Conservation (phyloP, 768 basidiomycete species). For the Calocera cornea region DNA sequence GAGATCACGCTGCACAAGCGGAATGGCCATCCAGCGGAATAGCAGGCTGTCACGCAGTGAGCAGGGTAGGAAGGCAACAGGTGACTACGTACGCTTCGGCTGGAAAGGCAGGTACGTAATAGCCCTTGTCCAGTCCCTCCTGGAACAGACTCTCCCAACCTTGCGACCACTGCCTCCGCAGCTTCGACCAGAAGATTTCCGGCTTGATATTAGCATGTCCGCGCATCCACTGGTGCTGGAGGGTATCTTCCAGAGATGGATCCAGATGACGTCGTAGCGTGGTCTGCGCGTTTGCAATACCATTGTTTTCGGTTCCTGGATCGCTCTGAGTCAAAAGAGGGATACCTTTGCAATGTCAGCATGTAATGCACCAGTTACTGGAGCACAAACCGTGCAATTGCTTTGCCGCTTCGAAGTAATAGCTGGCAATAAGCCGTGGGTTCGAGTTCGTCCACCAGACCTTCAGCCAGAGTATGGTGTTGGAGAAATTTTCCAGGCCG, state of each 20-base stretch:
- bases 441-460: not conserved
- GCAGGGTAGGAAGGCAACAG: too few species aligned
- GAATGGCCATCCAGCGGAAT: slow-evolving; percentile 32
- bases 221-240: slow-evolving; percentile 32
- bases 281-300: slow-evolving; percentile 32
- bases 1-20: slow-evolving; percentile 30
- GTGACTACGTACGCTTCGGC: slow-evolving; percentile 4
- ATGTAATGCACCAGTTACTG: not conserved
- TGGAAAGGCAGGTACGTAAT: slow-evolving; percentile 1
- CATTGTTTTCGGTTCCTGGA: slow-evolving; percentile 32
- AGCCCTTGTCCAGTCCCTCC: slow-evolving; percentile 19
- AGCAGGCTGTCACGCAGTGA: slow-evolving; percentile 26
- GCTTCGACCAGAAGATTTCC: slow-evolving; percentile 29
- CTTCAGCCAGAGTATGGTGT: not conserved
- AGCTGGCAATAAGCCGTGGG: not conserved
- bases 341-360: slow-evolving; percentile 13
- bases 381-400: not conserved
- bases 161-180: slow-evolving; percentile 22
- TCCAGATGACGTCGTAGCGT: slow-evolving; percentile 32
- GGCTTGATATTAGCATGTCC: slow-evolving; percentile 32
- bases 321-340: slow-evolving; percentile 35
- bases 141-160: slow-evolving; percentile 29
- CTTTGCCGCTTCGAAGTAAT: not conserved
- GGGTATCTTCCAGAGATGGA: slow-evolving; percentile 24
- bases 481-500: slow-evolving; percentile 15